These are phyloP conservation scores for Lignosus rhinocerotis DNA, from an alignment of 1,284 basidiomycete genomes.

Conservation along the genomic window DNA sequence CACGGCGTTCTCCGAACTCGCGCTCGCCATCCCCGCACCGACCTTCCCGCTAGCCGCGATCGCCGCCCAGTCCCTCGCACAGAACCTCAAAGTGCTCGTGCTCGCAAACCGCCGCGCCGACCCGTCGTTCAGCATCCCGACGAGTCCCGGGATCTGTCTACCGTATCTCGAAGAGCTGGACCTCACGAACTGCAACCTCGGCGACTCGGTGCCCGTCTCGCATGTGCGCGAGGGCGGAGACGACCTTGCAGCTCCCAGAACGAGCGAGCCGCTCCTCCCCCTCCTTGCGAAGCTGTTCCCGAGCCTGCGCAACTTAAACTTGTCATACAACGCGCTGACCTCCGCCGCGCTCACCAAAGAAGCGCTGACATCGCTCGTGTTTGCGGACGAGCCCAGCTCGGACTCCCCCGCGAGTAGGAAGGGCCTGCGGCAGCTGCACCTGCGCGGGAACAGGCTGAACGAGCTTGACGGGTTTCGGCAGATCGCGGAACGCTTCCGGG, in stretches of 20 bases:
- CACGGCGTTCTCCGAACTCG: slow-evolving; percentile 30
- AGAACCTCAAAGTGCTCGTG: slow-evolving; percentile 57
- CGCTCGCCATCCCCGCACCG: slow-evolving; percentile 61
- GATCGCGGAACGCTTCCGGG: slow-evolving; percentile 61
- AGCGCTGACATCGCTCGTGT: slow-evolving; percentile 48
- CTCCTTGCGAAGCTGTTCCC: slow-evolving; percentile 68
- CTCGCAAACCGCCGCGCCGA: slow-evolving; percentile 70
- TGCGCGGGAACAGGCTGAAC: slow-evolving; percentile 66
- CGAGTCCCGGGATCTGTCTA: slow-evolving; percentile 43
- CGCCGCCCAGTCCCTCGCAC: slow-evolving; percentile 57
- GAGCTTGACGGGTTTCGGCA: slow-evolving; percentile 61
- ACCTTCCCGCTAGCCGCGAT: slow-evolving; percentile 67
- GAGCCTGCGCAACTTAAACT: slow-evolving; percentile 60
- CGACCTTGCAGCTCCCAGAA: slow-evolving; percentile 41
- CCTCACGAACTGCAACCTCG: slow-evolving; percentile 68
- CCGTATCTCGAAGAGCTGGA: slow-evolving; percentile 69
- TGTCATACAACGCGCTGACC: slow-evolving; percentile 72
- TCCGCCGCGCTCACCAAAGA: slow-evolving; percentile 49
- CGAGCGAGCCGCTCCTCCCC: slow-evolving; percentile 54
- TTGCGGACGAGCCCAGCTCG: slow-evolving; percentile 31
- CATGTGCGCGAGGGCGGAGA: slow-evolving; percentile 27
- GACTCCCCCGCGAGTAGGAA: slow-evolving; percentile 30
- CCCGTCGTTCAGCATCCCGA: slow-evolving; percentile 57
- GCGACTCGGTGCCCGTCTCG: slow-evolving; percentile 52
- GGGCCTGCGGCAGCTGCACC: slow-evolving; percentile 62